Base-by-base conservation (phyloP, 176 grass and related monocot genomes). In the Eragrostis curvula region DNA sequence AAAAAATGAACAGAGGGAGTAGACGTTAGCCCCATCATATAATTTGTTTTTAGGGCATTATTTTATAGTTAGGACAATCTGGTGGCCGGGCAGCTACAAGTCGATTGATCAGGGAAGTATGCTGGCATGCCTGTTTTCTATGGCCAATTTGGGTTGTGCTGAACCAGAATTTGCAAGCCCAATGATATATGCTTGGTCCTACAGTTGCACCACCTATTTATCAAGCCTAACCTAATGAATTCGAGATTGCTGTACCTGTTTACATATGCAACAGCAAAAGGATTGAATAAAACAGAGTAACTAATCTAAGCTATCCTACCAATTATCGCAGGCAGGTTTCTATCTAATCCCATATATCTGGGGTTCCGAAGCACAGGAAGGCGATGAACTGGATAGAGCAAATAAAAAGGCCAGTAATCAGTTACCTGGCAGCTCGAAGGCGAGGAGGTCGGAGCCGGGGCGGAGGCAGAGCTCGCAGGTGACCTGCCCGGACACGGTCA, bases 401-500 rank as follows among this genome's bases (percentile, higher is more conserved):
- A 23, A 9, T n/a, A 16, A 5, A 10, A 3, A 2, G 56, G 55
- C 23, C n/a, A 4, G 32, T 4, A 4, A 1, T 48, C 0, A 28
- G 3, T 8, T 27, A 95, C 93, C 90, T 81, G 90, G 74, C 6
- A 95, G 65, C 52, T 88, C 79, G 77, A 89, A 70, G 63, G 93
- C 17, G 82, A 94, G 66, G 9, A 85, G 66, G 73, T 81, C 47
- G 20, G 84, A 79, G 29, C 78, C 73, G 10, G 90, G 84, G 3
- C 59, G 32, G 42, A 92, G 30, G 76, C 90, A 90, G 74, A 91
- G 70, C 63, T 87, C 87, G 75, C 87, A 95, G 53, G 78, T 27
- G 14, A 95, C 61, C 53, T 89, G 84, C 6, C 93, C 93, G 70
- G 86, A 86, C 78, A 95, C 90, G 24, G 85, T 58, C 36, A 95